Percentiles rank a stretch among this genome's conserved stretches.
phyloP scores from a whole-genome alignment of 805 yeast species.

The Teunomyces cretensis region DNA sequence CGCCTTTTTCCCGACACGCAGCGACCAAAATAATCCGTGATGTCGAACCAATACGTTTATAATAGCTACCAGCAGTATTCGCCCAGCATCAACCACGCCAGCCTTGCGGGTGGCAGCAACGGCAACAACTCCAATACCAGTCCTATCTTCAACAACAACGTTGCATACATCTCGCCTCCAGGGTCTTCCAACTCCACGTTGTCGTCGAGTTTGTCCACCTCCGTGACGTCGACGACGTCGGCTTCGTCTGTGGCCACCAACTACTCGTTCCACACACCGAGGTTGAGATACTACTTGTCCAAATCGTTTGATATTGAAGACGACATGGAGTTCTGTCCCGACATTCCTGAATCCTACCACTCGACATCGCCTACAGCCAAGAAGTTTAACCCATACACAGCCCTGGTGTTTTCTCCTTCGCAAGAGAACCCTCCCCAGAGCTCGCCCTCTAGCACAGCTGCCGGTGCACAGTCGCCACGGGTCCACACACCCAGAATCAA shows the following conservation, averaged over 20 bases:
- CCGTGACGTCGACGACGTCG: slow-evolving; percentile 7
- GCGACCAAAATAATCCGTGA: slow-evolving; percentile 11
- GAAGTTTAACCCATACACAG: slow-evolving; percentile 68
- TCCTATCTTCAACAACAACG: slow-evolving; percentile 28
- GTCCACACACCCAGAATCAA: slow-evolving; percentile 56
- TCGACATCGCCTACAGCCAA: slow-evolving; percentile 35
- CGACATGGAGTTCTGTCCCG: slow-evolving; percentile 66
- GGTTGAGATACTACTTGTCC: slow-evolving; percentile 56
- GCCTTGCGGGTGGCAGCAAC: slow-evolving; percentile 3
- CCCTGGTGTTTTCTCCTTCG: slow-evolving; percentile 60
- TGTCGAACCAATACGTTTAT: slow-evolving; percentile 39
- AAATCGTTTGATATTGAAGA: slow-evolving; percentile 64
- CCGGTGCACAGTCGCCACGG: slow-evolving; percentile 37
- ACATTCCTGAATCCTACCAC: slow-evolving; percentile 39
- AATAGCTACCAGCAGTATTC: slow-evolving; percentile 34
- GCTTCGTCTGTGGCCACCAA: slow-evolving; percentile 14
- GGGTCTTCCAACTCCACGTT: slow-evolving; percentile 16
- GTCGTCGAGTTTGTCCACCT: slow-evolving; percentile 10
- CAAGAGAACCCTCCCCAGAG: slow-evolving; percentile 30
- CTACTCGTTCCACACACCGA: slow-evolving; percentile 45
- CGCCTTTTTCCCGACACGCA: slow-evolving; percentile 2
- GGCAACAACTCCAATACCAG: slow-evolving; percentile 16
- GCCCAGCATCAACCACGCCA: slow-evolving; percentile 25
- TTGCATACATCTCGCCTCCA: slow-evolving; percentile 23
- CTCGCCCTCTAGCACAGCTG: slow-evolving; percentile 13